Base-by-base conservation (phyloP, 78 protist species). In the Monocercomonoides exilis region DNA sequence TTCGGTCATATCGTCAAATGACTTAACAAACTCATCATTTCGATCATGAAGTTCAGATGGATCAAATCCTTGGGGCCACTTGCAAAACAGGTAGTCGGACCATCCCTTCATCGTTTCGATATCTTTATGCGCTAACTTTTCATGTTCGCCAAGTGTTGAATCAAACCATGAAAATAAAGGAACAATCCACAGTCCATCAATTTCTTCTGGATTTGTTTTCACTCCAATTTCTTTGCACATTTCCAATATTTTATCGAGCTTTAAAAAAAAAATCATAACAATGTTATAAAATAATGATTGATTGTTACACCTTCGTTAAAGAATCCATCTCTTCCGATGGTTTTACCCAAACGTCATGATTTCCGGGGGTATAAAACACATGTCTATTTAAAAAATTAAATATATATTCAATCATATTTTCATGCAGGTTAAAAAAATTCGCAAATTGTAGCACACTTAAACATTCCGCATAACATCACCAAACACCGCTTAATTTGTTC, bases 161-260 rank as follows among this genome's bases (percentile, higher is more conserved):
- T 84, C 79, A 80, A 64, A 6, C 3, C 46, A 84, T 41, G 87
- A 84, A 35, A 84, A n/a, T 38, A 84, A 45, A 38, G 87, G 87
- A 5, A 2, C 1, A 2, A 84, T 2, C n/a, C 3, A 1, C 0
- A 84, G 79, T 77, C 1, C 42, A 43, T 70, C 87, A 1, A 84
- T 32, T 1, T 41, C 44, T 41, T 1, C 87, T 1, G 87, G 87
- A 4, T 34, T 63, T 0, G 43, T 33, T 4, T 45, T 41, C 3
- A 84, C 87, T 35, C 41, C 87, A 21, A n/a, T 2, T 44, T 45
- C 54, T 1, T 45, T 45, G 77, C 87, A 84, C 43, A 84, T 3
- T 36, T 45, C 32, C 77, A 3, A 34, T 0, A 84, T 0, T 0
- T 77, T 32, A 2, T n/a, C 77, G 34, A 45, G 5, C 54, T 84